These are phyloP conservation scores for Grosmannia huntii DNA, from an alignment of 2,329 filamentous ascomycete genomes.

Conservation along the genomic window DNA sequence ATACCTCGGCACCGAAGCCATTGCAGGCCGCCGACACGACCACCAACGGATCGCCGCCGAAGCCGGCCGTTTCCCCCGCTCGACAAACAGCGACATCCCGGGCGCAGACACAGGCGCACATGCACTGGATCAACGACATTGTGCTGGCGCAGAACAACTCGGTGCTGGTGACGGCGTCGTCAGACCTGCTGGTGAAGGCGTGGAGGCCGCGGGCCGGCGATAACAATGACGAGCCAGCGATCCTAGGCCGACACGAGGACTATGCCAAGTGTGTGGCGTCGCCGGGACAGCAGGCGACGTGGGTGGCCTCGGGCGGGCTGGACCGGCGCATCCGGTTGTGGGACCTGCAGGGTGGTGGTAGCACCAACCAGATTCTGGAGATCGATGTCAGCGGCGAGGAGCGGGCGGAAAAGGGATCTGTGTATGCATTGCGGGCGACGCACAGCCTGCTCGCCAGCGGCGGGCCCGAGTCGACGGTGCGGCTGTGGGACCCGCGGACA, in stretches of 20 bases:
- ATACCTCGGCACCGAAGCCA: conserved; percentile 8
- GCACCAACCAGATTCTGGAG: conserved; percentile 53
- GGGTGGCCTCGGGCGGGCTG: conserved; percentile 88
- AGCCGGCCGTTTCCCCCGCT: conserved; percentile 11
- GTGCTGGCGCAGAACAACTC: conserved; percentile 64
- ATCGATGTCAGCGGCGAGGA: conserved; percentile 80
- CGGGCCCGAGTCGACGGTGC: conserved; percentile 83
- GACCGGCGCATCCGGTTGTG: conserved; percentile 87
- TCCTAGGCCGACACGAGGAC: conserved; percentile 86
- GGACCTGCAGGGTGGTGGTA: conserved; percentile 77
- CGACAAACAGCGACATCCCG: conserved; percentile 43
- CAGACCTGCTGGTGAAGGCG: conserved; percentile 85
- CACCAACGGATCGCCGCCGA: background rate
- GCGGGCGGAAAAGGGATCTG: conserved; percentile 77
- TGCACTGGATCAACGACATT: conserved; percentile 94
- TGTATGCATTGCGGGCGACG: conserved; percentile 78
- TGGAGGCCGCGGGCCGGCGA: conserved; percentile 67
- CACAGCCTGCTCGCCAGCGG: conserved; percentile 78
- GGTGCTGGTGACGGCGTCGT: conserved; percentile 77
- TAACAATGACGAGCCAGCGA: conserved; percentile 54
- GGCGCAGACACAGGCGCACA: conserved; percentile 60
- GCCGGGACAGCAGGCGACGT: conserved; percentile 49
- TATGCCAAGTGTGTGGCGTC: conserved; percentile 92
- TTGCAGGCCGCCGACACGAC: conserved; percentile 17
- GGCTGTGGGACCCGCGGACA: conserved; percentile 81